Evolutionary conservation across 495 filamentous ascomycete species (phyloP), one percentile per base, ranked within the genome.

Genomic region (Neurospora hispaniola): DNA sequence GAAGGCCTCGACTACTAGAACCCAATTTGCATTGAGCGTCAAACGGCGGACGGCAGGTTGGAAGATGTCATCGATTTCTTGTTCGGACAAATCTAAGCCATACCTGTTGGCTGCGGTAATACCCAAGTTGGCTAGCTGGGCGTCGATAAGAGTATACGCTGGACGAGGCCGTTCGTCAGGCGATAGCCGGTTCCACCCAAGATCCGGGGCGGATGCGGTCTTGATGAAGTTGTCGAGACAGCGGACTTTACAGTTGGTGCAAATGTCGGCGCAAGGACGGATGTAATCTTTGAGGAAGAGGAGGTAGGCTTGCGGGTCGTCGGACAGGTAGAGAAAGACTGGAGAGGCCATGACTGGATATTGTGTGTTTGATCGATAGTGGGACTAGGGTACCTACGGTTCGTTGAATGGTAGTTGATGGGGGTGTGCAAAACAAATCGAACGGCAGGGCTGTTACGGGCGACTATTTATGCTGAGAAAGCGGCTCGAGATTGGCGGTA

Each of bases 101-200:
- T 48, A 23, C 0, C 1, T 11, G 10, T 48, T 48, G 8, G 46
- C 3, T 0, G 44, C 3, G 44, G 3, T 48, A 3, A 48, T 23
- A n/a, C n/a, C 46, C n/a, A 54, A 2, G 4, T 20, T 1, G 1
- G 20, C 9, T 0, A 54, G 4, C 20, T 54, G 46, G 46, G 46
- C 9, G n/a, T 54, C n/a, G 0, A 54, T 0, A 2, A 10, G 46
- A 0, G 20, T 54, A 0, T 23, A 4, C 0, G 9, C 46, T 1
- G 46, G 46, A 20, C 46, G 46, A 20, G 46, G 20, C n/a, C 46
- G 20, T 10, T 23, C 46, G 46, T 23, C 46, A 0, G 46, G 46
- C 0, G 46, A 20, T 5, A 54, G 9, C 0, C 46, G 0, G 0
- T 23, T 23, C 46, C 46, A 54, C 0, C 4, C 46, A 8, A 54